A percentile compares a stretch with the other conserved stretches of the same genome.
Conservation (phyloP, 1,284 basidiomycete genomes). For the Inonotus hispidus region DNA sequence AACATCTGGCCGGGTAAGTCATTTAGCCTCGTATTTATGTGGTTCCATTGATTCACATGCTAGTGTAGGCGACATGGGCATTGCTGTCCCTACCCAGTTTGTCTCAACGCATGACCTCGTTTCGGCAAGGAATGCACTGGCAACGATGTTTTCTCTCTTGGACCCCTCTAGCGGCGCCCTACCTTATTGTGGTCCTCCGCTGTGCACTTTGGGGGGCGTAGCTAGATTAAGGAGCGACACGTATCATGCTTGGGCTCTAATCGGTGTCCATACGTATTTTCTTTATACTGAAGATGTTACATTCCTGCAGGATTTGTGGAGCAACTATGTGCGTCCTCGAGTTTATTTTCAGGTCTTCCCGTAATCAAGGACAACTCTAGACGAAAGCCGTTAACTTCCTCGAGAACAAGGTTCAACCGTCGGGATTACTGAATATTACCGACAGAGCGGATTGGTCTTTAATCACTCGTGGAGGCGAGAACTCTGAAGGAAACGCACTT, state of each 20-base stretch:
- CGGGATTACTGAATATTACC: constrained; percentile 44
- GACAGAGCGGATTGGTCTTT: constrained; percentile 45
- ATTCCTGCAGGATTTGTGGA: constrained; percentile 40
- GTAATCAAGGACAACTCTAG: background rate
- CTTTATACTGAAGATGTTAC: constrained; percentile 43
- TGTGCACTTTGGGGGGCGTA: constrained; percentile 40
- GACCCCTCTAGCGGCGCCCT: constrained; percentile 47
- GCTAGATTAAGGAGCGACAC: constrained; percentile 32
- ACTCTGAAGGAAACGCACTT: constrained; percentile 44
- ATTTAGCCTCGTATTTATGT: background rate
- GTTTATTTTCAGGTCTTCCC: background rate
- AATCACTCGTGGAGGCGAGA: constrained; percentile 41
- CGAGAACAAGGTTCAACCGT: constrained; percentile 37
- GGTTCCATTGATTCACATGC: background rate
- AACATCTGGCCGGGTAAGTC: constrained; percentile 51
- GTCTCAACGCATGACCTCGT: constrained; percentile 55
- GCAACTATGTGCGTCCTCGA: constrained; percentile 32
- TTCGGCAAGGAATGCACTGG: constrained; percentile 48
- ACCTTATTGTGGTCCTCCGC: constrained; percentile 51
- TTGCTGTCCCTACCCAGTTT: constrained; percentile 54
- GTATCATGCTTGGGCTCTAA: constrained; percentile 43
- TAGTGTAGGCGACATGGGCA: constrained; percentile 53
- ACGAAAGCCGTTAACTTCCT: constrained; percentile 43
- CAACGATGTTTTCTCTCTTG: constrained; percentile 51
- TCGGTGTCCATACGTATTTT: constrained; percentile 39